Evolutionary conservation across 257 asterid species (phyloP), one percentile per base, ranked within the genome.

Genomic region (Marsdenia floribunda): DNA sequence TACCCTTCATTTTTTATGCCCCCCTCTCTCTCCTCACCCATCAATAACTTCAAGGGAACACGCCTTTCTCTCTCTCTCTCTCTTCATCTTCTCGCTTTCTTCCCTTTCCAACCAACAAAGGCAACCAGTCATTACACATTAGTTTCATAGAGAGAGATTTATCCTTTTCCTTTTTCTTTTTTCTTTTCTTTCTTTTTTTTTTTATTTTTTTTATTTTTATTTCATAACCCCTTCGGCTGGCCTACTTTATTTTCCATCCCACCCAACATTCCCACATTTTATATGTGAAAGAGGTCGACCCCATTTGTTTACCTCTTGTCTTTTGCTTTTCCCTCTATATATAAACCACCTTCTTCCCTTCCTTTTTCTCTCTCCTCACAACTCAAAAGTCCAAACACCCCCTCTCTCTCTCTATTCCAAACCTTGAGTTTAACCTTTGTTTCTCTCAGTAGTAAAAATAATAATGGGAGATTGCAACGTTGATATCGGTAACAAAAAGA

Each of bases 401-500:
- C 3, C 3, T 50, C 19, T 16, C 37, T 13, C 16, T 4, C 15
- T 8, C 14, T 2, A 7, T 44, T 10, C 67, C 76, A 59, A 82
- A 55, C 76, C 26, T 61, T 61, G 18, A 21, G 7, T 64, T 2
- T 15, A 29, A 3, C 18, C 4, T 67, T 21, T 11, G 33, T 29
- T 29, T 29, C 33, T 50, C 18, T 50, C 19, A 44, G 19, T 11
- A 14, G 54, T 50, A 15, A 15, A 11, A 15, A 35, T 52, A 11
- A 6, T 40, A 26, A 81, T 75, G 79, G 82, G 77, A 54, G 75
- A 63, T 37, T 14, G 40, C 78, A 37, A 15, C 21, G 18, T 16
- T 6, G 82, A 74, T 4, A 67, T 19, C 29, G 55, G 12, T n/a
- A 52, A 18, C 59, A 76, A 50, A 68, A 85, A 83, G 60, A 78